Evolutionary conservation across 768 basidiomycete species (phyloP), one percentile per base, ranked within the genome.

Genomic region (Pleurotus salmoneostramineus): DNA sequence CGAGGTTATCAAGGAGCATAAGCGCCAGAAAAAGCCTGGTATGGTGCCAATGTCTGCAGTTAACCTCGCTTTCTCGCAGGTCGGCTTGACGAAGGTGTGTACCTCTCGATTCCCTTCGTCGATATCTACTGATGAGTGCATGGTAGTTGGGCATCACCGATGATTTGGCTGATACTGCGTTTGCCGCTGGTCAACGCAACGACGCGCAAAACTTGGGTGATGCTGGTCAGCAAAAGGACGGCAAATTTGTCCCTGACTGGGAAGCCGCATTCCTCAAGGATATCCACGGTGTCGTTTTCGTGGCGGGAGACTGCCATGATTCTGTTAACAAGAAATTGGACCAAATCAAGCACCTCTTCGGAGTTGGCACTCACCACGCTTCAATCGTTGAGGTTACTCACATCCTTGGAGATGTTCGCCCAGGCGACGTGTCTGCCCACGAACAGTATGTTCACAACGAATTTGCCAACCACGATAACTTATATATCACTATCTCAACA

Each of bases 21-120:
- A 76, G 70, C 69, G 68, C 59, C 66, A 65, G 34, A 66, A 66
- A 47, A 65, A 65, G 45, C 67, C 67, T 40, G 63, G 63, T 8
- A 66, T 76, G 21, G 63, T 80, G 56, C 73, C 70, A 21, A 64
- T 80, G 57, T 68, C 67, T 10, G 79, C 78, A 7, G 72, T 83
- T 44, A 85, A 83, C 69, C 74, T 84, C 46, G 71, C 81, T 10
- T 82, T 85, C 66, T 81, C 83, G 6, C 77, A 79, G 31, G 64
- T 65, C 12, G 83, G 81, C 12, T 74, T 84, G 40, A 62, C 44
- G 2, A 69, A 72, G 67, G 78, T 80, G 33, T 6, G 55, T 8
- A 8, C 36, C 63, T 50, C 1, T 44, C 31, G 31, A 6, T 5
- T 35, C 15, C 8, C 36, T 1, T 51, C n/a, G 3, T 17, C 32